A percentile compares a stretch with the other conserved stretches of the same genome.
Conservation (phyloP, 1,139 yeast species). For the Trichomonascaceae sp. region DNA sequence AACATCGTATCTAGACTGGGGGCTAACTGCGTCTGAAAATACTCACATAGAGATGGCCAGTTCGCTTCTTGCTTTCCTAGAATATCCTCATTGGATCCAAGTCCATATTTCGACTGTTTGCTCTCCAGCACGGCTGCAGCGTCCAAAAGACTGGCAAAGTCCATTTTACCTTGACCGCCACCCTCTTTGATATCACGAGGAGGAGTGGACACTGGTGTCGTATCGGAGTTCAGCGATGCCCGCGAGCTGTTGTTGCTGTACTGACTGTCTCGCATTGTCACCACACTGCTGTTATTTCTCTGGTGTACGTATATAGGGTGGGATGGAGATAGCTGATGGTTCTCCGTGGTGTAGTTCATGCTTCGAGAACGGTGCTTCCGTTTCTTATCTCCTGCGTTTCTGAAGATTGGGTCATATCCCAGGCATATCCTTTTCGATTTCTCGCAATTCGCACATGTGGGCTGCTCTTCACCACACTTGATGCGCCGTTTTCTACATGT, state of each 20-base stretch:
- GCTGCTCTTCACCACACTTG: conserved; percentile 61
- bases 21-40: conserved; percentile 14
- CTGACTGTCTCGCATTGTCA: too few species aligned
- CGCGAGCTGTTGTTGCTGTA: too few species aligned
- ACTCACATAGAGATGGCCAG: conserved; percentile 17
- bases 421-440: conserved; percentile 55
- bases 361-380: too few species aligned
- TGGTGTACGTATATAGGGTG: too few species aligned
- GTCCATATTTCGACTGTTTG: too few species aligned
- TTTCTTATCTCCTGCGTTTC: conserved; percentile 11
- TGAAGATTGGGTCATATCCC: conserved; percentile 39
- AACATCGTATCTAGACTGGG: conserved; percentile 15
- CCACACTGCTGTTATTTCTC: too few species aligned
- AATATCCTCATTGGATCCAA: too few species aligned
- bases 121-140: conserved; percentile 21
- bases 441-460: conserved; percentile 61
- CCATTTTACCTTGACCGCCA: conserved; percentile 12
- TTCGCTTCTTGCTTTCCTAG: too few species aligned
- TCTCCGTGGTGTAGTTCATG: too few species aligned
- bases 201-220: too few species aligned
- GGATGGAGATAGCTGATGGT: too few species aligned
- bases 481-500: conserved; percentile 63
- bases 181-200: neutral
- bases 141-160: conserved; percentile 18
- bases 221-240: too few species aligned